These are phyloP conservation scores for Neonothopanus nambi DNA, from an alignment of 1,284 basidiomycete genomes.

Conservation along the genomic window DNA sequence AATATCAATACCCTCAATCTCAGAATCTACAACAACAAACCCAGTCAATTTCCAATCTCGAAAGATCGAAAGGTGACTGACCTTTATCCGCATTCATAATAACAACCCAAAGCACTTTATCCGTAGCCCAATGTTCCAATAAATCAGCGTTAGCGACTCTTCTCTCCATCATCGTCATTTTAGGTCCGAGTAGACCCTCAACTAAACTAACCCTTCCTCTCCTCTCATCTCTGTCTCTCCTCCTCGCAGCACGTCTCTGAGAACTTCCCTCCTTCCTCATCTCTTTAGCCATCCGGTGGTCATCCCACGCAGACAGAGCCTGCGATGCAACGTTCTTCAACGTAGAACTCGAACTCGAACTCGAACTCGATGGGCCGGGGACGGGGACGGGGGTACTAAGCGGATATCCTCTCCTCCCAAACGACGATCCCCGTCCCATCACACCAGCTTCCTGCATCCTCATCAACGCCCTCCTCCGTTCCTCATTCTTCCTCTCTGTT, in stretches of 20 bases:
- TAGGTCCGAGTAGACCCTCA: constrained; percentile 4
- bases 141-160: constrained; percentile 23
- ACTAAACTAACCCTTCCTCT: not conserved
- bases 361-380: not conserved
- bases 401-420: not conserved
- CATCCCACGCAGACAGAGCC: not conserved
- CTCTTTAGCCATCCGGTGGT: not conserved
- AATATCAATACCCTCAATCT: constrained; percentile 20
- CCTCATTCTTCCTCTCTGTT: constrained; percentile 18
- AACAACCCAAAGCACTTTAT: constrained; percentile 25
- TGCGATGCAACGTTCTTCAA: not conserved
- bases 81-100: constrained; percentile 20
- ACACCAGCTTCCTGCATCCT: constrained; percentile 11
- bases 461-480: constrained; percentile 12
- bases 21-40: constrained; percentile 8
- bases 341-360: not conserved
- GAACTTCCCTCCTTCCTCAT: not conserved
- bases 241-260: not conserved
- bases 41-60: not conserved
- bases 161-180: constrained; percentile 11
- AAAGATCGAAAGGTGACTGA: not conserved
- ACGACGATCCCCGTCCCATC: not conserved
- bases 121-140: constrained; percentile 21
- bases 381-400: not conserved
- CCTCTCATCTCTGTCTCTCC: not conserved